These are phyloP conservation scores for Diaporthe destruens DNA, from an alignment of 2,329 filamentous ascomycete species.

Conservation along the genomic window DNA sequence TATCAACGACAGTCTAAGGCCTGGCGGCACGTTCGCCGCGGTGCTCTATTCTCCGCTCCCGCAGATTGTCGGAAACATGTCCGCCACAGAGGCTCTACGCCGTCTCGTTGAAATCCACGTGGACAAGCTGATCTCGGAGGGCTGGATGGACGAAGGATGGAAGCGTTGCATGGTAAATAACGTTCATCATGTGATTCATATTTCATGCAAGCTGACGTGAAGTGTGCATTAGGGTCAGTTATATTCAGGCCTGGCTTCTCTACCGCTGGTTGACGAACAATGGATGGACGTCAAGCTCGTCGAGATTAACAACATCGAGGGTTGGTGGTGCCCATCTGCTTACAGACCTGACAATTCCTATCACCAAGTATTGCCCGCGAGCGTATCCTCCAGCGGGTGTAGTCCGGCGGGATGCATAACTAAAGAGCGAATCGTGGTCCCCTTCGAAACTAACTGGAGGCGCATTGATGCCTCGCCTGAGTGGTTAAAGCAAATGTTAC, in stretches of 20 bases:
- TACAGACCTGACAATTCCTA: background rate
- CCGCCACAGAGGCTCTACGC: background rate
- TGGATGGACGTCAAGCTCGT: background rate
- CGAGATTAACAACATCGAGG: background rate
- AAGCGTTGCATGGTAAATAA: background rate
- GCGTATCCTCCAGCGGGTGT: background rate
- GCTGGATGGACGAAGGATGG: background rate
- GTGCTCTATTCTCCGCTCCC: background rate
- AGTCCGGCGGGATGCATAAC: background rate
- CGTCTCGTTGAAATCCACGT: background rate
- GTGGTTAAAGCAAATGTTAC: background rate
- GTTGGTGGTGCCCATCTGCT: background rate
- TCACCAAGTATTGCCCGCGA: background rate
- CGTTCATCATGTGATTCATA: background rate
- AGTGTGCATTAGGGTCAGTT: background rate
- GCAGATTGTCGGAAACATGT: background rate
- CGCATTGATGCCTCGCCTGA: background rate
- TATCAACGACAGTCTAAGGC: background rate
- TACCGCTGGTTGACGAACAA: background rate
- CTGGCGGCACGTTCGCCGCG: constrained; percentile 22
- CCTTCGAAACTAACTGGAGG: background rate
- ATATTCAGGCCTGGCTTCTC: background rate
- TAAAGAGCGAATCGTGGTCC: background rate
- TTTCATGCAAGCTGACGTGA: background rate
- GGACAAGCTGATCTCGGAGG: background rate